Evolutionary conservation across 1,284 basidiomycete genomes (phyloP), one percentile per base, ranked within the genome.

Genomic region (Ganoderma sinense): DNA sequence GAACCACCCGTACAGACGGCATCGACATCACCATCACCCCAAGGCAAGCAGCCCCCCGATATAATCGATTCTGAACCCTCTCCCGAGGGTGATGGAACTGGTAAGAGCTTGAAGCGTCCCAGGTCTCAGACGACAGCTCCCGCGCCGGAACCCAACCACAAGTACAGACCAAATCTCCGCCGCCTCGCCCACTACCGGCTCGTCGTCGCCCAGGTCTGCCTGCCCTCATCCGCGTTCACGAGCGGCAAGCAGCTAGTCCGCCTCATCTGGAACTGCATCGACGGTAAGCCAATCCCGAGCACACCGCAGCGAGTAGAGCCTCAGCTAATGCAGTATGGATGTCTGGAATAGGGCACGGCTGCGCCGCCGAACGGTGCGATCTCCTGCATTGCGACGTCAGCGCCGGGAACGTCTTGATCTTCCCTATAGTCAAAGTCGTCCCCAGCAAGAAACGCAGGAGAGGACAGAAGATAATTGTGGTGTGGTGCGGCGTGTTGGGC

Each of bases 321-420:
- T n/a, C n/a, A n/a, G n/a, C n/a, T n/a, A n/a, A n/a, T n/a, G n/a
- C n/a, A n/a, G n/a, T n/a, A n/a, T n/a, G n/a, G n/a, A 13, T 29
- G 8, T 23, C 26, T n/a, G 39, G 36, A 1, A 18, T 53, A 71
- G 70, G 64, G 4, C 70, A 71, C 59, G 39, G 55, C 31, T 18
- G 48, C 0, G 70, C 70, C 2, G 48, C 48, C 23, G 23, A 39
- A 3, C 7, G 26, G 5, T 45, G 23, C 43, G 5, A 40, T 0
- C 23, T 69, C 2, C 41, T 72, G 1, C 71, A 72, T 48, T 62
- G 71, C 41, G 71, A 72, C 41, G 39, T 72, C 41, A 72, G 71
- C 53, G 43, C 62, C 1, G 71, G 71, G 5, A 72, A 72, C 56
- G 26, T 72, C 20, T 45, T 72, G 29, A 72, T 72, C 14, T 40